These are phyloP conservation scores for Fonsecaea erecta DNA, from an alignment of 2,329 filamentous ascomycete species.

Conservation along the genomic window DNA sequence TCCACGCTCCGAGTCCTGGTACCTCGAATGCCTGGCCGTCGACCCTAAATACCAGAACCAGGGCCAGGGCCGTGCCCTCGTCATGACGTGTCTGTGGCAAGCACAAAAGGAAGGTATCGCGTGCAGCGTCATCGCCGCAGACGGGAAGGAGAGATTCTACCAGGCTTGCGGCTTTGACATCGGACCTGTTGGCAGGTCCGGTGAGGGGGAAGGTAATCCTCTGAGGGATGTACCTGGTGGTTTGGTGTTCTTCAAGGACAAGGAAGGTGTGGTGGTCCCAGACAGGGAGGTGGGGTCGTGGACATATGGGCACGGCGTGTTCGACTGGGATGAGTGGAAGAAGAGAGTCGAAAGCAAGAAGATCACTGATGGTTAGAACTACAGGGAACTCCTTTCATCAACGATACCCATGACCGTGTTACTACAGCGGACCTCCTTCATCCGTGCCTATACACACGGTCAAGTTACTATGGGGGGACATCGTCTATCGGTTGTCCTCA, in stretches of 20 bases:
- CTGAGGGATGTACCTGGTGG: conserved; percentile 31
- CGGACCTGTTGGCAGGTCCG: conserved; percentile 32
- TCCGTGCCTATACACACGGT: too few species aligned
- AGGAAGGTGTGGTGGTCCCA: conserved; percentile 24
- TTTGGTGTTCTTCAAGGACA: conserved; percentile 33
- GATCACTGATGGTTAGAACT: neutral
- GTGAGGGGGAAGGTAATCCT: conserved; percentile 34
- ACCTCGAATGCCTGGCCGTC: conserved; percentile 38
- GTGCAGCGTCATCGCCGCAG: conserved; percentile 47
- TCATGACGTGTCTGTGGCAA: conserved; percentile 48
- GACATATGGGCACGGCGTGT: conserved; percentile 28
- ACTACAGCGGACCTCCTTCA: neutral
- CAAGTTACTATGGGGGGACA: neutral
- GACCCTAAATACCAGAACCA: conserved; percentile 47
- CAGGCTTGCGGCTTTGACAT: conserved; percentile 43
- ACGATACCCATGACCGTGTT: neutral
- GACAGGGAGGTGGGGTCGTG: conserved; percentile 22
- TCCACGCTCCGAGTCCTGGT: conserved; percentile 42
- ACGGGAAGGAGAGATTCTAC: conserved; percentile 51
- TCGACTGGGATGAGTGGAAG: conserved; percentile 31
- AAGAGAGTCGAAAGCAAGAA: conserved; percentile 3
- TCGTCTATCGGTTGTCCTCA: neutral
- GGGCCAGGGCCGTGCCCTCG: conserved; percentile 47
- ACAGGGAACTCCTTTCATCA: neutral
- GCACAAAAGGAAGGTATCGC: conserved; percentile 32